These are phyloP conservation scores for Salvia splendens DNA, from an alignment of 257 asterid genomes.

Conservation along the genomic window DNA sequence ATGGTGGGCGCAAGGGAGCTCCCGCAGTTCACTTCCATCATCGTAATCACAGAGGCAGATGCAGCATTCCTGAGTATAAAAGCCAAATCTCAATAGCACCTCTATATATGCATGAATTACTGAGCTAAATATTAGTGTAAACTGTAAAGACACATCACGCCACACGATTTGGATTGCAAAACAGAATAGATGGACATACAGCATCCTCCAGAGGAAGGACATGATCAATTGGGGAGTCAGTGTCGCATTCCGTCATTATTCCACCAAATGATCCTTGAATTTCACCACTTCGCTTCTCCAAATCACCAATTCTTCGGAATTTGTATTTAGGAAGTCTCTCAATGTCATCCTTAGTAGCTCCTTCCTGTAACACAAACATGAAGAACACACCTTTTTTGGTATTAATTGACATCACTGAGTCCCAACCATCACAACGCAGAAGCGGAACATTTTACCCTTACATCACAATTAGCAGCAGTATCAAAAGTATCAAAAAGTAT, in stretches of 20 bases:
- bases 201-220: slow-evolving; percentile 83
- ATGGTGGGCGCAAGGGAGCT: slow-evolving; percentile 92
- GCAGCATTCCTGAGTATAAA: slow-evolving; percentile 73
- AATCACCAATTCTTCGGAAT: slow-evolving; percentile 65
- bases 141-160: background rate
- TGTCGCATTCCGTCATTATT: slow-evolving; percentile 75
- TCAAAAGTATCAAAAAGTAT: background rate
- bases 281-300: slow-evolving; percentile 78
- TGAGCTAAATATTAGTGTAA: background rate
- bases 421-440: background rate
- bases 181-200: slow-evolving; percentile 46
- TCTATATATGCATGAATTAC: background rate
- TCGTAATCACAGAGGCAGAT: slow-evolving; percentile 83
- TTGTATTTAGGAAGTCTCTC: slow-evolving; percentile 75
- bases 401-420: background rate
- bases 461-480: background rate
- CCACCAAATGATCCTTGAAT: slow-evolving; percentile 87
- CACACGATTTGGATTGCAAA: background rate
- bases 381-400: slow-evolving; percentile 12
- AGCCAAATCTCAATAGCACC: background rate
- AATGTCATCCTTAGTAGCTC: slow-evolving; percentile 87
- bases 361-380: slow-evolving; percentile 59
- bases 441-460: background rate
- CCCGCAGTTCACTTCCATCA: slow-evolving; percentile 80
- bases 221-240: slow-evolving; percentile 69